Base-by-base conservation (phyloP, 2,329 filamentous ascomycete genomes). In the Dactylella cylindrospora region DNA sequence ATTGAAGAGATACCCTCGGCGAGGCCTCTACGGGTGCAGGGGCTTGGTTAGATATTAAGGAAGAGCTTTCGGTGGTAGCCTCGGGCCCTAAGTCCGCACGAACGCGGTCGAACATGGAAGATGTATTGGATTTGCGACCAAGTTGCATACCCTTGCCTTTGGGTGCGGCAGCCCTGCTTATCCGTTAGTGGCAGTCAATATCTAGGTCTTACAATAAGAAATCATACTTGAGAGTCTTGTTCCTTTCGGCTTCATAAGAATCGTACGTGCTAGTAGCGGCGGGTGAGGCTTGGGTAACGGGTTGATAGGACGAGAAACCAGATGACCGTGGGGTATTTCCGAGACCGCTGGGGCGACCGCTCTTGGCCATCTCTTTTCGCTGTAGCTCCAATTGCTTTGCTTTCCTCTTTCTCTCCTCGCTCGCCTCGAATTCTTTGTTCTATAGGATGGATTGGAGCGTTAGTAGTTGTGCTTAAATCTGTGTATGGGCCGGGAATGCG, bases 311-410 rank as follows among this genome's bases (percentile, higher is more conserved):
- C 15, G 90, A 89, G 73, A 95, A 97, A 55, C 84, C 81, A 28
- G 90, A 88, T 45, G 88, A 82, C 68, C 90, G 83, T 39, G 88
- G 84, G 69, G 36, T 49, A 32, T 39, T 49, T 33, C 57, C 57
- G 19, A 62, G 35, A 10, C 57, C 57, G 17, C 38, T 46, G 25
- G 57, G 49, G 39, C 88, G 84, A 40, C 84, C 84, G 70, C 79
- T 84, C 68, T 91, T 84, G 66, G 88, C 87, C 70, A 91, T 85
- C 72, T 98, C 94, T 77, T 97, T 98, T 73, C 93, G 88, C 77
- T 98, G 93, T 82, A 98, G 87, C 75, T 98, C 94, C 70, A 98
- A 80, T 75, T 98, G 93, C 79, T 97, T 98, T 46, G 93, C 94
- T 76, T 96, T 96, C 70, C 91, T 83, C 79, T 98, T 98, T 71